Evolutionary conservation across 805 yeast species (phyloP), one percentile per base, ranked within the genome.

Genomic region (Candida verbasci): DNA sequence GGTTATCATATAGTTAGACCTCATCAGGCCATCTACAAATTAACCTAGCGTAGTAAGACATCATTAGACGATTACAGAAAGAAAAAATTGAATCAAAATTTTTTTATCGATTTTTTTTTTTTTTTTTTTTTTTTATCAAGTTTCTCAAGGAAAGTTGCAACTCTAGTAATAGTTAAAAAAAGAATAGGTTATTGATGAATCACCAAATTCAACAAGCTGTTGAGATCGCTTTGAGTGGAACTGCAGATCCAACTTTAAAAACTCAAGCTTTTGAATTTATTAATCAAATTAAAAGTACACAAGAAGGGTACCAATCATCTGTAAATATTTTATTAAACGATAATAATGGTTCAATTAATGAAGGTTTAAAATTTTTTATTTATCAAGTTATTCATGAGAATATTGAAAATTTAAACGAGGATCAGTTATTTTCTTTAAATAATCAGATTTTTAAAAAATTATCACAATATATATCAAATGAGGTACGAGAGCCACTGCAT

Each of bases 121-220:
- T 17, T 24, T 35, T 33, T 33, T 33, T 25, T 24, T 14, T 25
- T 4, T n/a, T 21, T 31, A 21, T 31, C n/a, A n/a, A n/a, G n/a
- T 31, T 24, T 22, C 22, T 18, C 27, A 22, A 31, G 28, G 27
- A 31, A 23, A 24, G 15, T 31, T 31, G n/a, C n/a, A n/a, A n/a
- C n/a, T n/a, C n/a, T n/a, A n/a, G n/a, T n/a, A n/a, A n/a, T n/a
- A n/a, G n/a, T n/a, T n/a, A n/a, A n/a, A n/a, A n/a, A n/a, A n/a
- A n/a, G n/a, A n/a, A n/a, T n/a, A n/a, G n/a, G n/a, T 30, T 21
- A 9, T 16, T 20, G 8, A 57, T 57, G 62, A 70, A 68, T 42
- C 64, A 67, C 45, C 94, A 88, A 67, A 82, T 89, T 50, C 86
- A 77, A 57, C 93, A 86, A 62, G 96, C 95, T 28, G 93, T 89